These are phyloP conservation scores for Xylariaceae sp. DNA, from an alignment of 2,329 filamentous ascomycete species.

Conservation along the genomic window DNA sequence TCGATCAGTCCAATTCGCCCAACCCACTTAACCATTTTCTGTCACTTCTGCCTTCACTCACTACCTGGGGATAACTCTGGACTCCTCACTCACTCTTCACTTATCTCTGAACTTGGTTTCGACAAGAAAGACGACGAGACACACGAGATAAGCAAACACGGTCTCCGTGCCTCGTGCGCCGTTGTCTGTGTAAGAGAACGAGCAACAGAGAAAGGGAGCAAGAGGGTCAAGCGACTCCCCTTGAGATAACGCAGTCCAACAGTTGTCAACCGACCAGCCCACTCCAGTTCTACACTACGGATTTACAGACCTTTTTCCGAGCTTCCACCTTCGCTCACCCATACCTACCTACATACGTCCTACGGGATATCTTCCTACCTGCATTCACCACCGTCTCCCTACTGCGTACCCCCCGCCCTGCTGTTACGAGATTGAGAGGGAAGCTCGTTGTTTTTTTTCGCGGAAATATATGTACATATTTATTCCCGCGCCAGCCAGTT, in stretches of 20 bases:
- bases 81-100: not conserved
- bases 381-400: too few species aligned
- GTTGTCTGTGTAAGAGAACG: not conserved
- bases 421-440: not conserved
- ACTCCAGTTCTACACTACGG: slow-evolving; percentile 19
- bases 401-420: slow-evolving; percentile 4
- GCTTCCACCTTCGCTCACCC: slow-evolving; percentile 7
- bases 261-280: slow-evolving; percentile 10
- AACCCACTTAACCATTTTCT: not conserved
- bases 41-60: not conserved
- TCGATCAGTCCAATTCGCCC: not conserved
- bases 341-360: not conserved
- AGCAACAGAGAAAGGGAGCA: not conserved
- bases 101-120: not conserved
- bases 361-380: slow-evolving; percentile 22
- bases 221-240: slow-evolving; percentile 9
- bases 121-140: not conserved
- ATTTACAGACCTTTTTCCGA: slow-evolving; percentile 26
- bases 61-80: not conserved
- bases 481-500: slow-evolving; percentile 21
- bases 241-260: not conserved
- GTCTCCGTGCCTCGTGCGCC: not conserved
- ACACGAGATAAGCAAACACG: slow-evolving; percentile 1
- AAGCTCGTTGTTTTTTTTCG: slow-evolving; percentile 4
- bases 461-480: slow-evolving; percentile 12